A percentile compares a stretch with the other conserved stretches of the same genome.
Evolutionary conservation across 139 green algal genomes (phyloP).

Genomic region (Limnomonas spitsbergensis): DNA sequence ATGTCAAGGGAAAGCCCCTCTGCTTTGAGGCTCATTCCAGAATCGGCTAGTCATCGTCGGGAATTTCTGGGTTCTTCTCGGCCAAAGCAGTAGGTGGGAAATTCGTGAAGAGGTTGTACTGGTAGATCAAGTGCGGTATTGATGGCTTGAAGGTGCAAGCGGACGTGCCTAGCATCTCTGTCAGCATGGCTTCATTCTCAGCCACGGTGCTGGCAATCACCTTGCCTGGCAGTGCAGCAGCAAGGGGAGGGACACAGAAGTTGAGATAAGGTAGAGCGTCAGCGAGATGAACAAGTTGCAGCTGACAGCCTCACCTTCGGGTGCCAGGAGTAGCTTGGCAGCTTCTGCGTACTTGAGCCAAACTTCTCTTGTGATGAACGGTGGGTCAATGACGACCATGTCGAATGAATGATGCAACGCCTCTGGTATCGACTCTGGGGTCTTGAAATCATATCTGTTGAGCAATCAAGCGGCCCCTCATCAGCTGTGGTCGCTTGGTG

Average conservation of each 20-base stretch:
- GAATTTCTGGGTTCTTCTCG: conserved; percentile 37
- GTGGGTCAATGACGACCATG: conserved; percentile 59
- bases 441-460: conserved; percentile 70
- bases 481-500: too few species aligned
- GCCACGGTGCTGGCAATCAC: conserved; percentile 62
- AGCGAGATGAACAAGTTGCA: neutral
- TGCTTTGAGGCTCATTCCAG: too few species aligned
- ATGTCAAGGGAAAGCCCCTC: too few species aligned
- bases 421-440: conserved; percentile 45
- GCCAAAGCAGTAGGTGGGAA: conserved; percentile 38
- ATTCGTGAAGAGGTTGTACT: conserved; percentile 66
- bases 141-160: conserved; percentile 57
- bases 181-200: conserved; percentile 61
- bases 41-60: conserved; percentile 24
- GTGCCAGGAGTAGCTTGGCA: conserved; percentile 47
- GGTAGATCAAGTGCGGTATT: conserved; percentile 72
- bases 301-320: too few species aligned
- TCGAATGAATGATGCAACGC: conserved; percentile 62
- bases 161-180: conserved; percentile 41
- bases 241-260: neutral
- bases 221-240: conserved; percentile 30
- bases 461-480: too few species aligned
- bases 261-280: neutral
- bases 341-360: conserved; percentile 65
- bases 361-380: conserved; percentile 73